phyloP scores from a whole-genome alignment of 2,329 filamentous ascomycete genomes.

The Alternaria sp. region DNA sequence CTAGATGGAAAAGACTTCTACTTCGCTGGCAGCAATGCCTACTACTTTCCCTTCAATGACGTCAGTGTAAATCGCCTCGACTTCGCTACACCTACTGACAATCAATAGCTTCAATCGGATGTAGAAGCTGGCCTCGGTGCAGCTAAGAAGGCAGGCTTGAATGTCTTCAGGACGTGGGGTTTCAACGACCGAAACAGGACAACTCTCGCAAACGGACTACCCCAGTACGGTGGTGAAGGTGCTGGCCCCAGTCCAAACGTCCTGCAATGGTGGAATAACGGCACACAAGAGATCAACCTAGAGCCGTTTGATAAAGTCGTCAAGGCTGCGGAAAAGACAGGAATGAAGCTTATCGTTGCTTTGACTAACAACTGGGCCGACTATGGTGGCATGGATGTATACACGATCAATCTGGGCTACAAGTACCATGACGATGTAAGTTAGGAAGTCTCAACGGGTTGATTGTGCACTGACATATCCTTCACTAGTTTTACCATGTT shows the following conservation, averaged over 20 bases:
- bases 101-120: conserved; percentile 56
- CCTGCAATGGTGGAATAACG: conserved; percentile 56
- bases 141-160: conserved; percentile 59
- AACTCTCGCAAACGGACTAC: conserved; percentile 55
- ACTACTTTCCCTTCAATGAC: conserved; percentile 65
- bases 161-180: conserved; percentile 65
- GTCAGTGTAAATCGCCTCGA: conserved; percentile 38
- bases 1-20: conserved; percentile 64
- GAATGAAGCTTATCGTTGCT: conserved; percentile 63
- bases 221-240: conserved; percentile 62
- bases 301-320: conserved; percentile 62
- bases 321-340: conserved; percentile 57
- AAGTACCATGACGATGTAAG: conserved; percentile 60
- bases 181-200: conserved; percentile 66
- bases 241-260: conserved; percentile 57
- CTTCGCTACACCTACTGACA: neutral
- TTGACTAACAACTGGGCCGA: conserved; percentile 68
- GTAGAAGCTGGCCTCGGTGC: conserved; percentile 57
- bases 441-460: neutral
- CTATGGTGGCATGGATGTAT: conserved; percentile 68
- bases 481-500: conserved; percentile 46
- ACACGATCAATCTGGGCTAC: conserved; percentile 64
- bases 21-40: conserved; percentile 66
- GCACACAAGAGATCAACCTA: conserved; percentile 54
- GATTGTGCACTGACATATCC: neutral